Evolutionary conservation across 495 filamentous ascomycete species (phyloP), one percentile per base, ranked within the genome.

Genomic region (Aspergillus panamensis): DNA sequence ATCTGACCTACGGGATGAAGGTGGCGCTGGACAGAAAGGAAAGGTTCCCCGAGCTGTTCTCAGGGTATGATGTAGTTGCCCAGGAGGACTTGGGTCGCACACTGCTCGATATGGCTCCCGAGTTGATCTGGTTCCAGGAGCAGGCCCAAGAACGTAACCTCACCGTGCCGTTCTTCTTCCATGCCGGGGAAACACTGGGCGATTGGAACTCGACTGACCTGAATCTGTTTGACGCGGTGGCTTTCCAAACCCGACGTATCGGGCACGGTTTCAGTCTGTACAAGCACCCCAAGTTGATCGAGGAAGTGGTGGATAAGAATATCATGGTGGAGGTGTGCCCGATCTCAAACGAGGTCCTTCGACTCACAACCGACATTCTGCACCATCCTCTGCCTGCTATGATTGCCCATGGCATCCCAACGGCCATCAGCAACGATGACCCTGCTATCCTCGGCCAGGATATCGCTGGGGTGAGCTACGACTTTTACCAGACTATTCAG

Each of bases 51-150:
- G 33, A 62, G 9, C 53, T 67, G 3, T 56, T 67, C 37, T 53
- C 59, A 19, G 65, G 65, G 17, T 64, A 61, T 32, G 65, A 67
- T 25, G 25, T 67, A 0, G 56, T 64, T 16, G 62, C 50, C 0
- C 65, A 67, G n/a, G 65, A 67, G 48, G 65, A 67, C 31, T 49
- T 61, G 3, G 65, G 65, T 13, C 62, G 57, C 21, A 37, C 65
- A 1, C 57, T 67, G 17, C 29, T 52, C 13, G 59, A 64, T 49
- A 8, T 62, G 37, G 51, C 57, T 8, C 65, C 65, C 0, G 59
- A 62, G 9, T 44, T 67, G 1, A 14, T 67, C 44, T 64, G 62
- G 62, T 62, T 67, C 55, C 62, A 50, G 6, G 29, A 64, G 39
- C 65, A 64, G 31, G 48, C 47, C 10, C 43, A 58, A 10, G 17